Evolutionary conservation across 805 yeast genomes (phyloP), one percentile per base, ranked within the genome.

Genomic region (Sungouiella thailandica): DNA sequence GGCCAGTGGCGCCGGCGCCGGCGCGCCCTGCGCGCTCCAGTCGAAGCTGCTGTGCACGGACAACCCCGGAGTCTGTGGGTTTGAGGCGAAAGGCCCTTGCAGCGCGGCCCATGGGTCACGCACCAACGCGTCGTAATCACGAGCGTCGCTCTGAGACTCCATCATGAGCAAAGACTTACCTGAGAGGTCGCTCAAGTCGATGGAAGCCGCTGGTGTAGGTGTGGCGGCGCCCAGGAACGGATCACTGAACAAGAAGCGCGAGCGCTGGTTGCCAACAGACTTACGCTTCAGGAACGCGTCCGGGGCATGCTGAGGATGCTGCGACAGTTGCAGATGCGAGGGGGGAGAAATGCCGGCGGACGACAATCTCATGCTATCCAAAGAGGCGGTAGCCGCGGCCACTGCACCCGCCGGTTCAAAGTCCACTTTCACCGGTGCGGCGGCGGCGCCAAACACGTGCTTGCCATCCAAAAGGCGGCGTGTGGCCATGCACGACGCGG

Each of bases 201-300:
- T 55, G 23, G 55, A 37, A 9, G 68, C 29, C 26, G 39, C 20
- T 26, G 38, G 25, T 5, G 40, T 29, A 1, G 46, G 40, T 8
- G 49, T 41, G 17, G 50, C 16, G 26, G 44, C 35, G 7, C 47
- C 47, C 4, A 53, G 38, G 37, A 65, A 65, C 7, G 86, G 85
- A 50, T 80, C 87, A 44, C 80, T 72, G 51, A 81, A 81, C 24
- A 81, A 64, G 48, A 81, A 80, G 45, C 86, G 67, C n/a, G 84
- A 78, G 44, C 84, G 61, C 50, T 76, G 81, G 36, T 68, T 63
- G 23, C 76, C 76, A 30, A 74, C 54, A 12, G 78, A 68, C 32
- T 78, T 76, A 47, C 82, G 65, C 50, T 74, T 74, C 37, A 57
- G 65, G 39, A 54, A 56, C 23, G 12, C 23, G 20, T 27, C 48